phyloP scores from a whole-genome alignment of 1,139 yeast genomes.

The Geotrichum carabidarum region DNA sequence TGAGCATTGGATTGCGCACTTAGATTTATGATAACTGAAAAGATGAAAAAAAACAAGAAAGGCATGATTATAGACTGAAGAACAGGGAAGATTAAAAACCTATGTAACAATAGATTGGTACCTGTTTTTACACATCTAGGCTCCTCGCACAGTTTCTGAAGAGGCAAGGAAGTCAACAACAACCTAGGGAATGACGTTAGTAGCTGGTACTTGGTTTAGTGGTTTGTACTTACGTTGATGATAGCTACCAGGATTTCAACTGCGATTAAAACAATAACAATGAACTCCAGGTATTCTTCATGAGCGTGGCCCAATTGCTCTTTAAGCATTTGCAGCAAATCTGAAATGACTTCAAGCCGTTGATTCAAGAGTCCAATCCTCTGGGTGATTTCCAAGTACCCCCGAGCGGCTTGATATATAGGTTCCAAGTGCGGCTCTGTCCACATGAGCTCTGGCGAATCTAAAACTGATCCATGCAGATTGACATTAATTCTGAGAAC shows the following conservation, averaged over 20 bases:
- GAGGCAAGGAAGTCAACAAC: constrained; percentile 14
- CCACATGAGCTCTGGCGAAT: constrained; percentile 98
- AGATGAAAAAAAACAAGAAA: not conserved
- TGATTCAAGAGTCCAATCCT: constrained; percentile 85
- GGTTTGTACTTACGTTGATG: constrained; percentile 47
- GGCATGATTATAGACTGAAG: no score
- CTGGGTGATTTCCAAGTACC: constrained; percentile 89
- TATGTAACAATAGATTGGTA: no score
- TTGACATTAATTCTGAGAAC: constrained; percentile 78
- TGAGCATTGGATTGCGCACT: constrained; percentile 17
- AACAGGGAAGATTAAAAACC: no score
- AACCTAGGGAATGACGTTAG: not conserved
- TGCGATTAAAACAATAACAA: constrained; percentile 84
- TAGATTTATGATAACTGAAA: not conserved
- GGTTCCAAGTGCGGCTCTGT: constrained; percentile 97
- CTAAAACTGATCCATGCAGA: constrained; percentile 89
- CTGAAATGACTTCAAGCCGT: constrained; percentile 87
- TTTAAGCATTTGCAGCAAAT: constrained; percentile 87
- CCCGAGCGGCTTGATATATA: constrained; percentile 91
- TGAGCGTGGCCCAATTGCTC: constrained; percentile 90
- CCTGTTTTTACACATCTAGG: not conserved
- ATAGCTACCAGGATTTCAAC: constrained; percentile 88
- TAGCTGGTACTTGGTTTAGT: not conserved
- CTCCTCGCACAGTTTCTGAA: not conserved
- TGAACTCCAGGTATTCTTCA: constrained; percentile 83